Evolutionary conservation across 176 grass and related monocot species (phyloP), one percentile per base, ranked within the genome.

Genomic region (Eragrostis curvula): DNA sequence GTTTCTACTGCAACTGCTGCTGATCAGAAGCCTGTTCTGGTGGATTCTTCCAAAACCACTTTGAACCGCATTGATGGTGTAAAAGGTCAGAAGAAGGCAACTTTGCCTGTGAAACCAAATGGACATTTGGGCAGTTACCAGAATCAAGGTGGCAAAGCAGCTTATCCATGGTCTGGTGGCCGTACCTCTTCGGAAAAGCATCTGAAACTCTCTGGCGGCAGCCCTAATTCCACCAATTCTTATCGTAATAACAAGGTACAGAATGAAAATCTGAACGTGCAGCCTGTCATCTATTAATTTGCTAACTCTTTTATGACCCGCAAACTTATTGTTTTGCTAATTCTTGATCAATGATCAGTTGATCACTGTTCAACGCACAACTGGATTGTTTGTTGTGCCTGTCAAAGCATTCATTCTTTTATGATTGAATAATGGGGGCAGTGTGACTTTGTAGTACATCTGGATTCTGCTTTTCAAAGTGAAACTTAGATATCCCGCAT

Each of bases 211-310:
- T 51, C 85, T 45, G 70, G 58, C 30, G 80, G 81, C 40, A 85
- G 63, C 83, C 70, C 50, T 75, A 71, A 74, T 40, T 90, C 88
- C 15, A 74, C 71, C 20, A 24, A 59, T 64, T 84, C 68, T 56
- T 83, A 71, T 48, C 57, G 40, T 85, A 87, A 62, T 76, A 89
- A 27, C 86, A 89, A 84, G 84, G 75, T 67, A 79, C 53, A 45
- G 42, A 16, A 55, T 70, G 80, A 20, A 53, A 85, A 75, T 50
- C 72, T 75, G 30, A 88, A 93, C 81, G 28, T 57, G 7, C 21
- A 41, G 66, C 51, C 20, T 68, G 61, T 83, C 66, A 70, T 42
- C 41, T 81, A 29, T 68, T 75, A 20, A 73, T 85, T 52, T 42
- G 67, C 79, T 66, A 36, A 28, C 55, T 65, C 12, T 27, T 36